phyloP scores from a whole-genome alignment of 2,329 filamentous ascomycete genomes.

The Penicillium expansum region DNA sequence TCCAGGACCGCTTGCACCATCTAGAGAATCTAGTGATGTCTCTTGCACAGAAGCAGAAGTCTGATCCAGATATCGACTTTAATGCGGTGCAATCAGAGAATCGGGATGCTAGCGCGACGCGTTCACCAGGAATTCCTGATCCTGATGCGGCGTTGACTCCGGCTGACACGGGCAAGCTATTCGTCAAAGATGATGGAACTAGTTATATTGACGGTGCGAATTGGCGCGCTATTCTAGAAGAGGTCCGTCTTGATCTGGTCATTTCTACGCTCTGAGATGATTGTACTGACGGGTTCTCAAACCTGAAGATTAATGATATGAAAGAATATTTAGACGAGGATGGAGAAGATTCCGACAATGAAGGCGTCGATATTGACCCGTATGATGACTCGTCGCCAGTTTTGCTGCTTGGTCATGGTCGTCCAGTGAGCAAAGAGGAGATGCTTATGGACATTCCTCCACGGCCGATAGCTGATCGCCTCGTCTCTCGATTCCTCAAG shows the following conservation, averaged over 20 bases:
- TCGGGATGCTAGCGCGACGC: slow-evolving; percentile 9
- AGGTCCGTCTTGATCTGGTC: slow-evolving; percentile 25
- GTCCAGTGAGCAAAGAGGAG: slow-evolving; percentile 31
- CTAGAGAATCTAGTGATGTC: slow-evolving; percentile 39
- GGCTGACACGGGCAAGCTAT: slow-evolving; percentile 30
- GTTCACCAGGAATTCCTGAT: slow-evolving; percentile 8
- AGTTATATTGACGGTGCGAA: slow-evolving; percentile 39
- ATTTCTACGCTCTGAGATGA: not conserved
- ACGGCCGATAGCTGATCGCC: slow-evolving; percentile 31
- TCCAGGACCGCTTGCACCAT: slow-evolving; percentile 39
- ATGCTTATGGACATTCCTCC: slow-evolving; percentile 33
- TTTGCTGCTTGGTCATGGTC: slow-evolving; percentile 29
- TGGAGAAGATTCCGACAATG: slow-evolving; percentile 25
- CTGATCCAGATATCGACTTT: slow-evolving; percentile 10
- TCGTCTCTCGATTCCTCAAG: slow-evolving; percentile 36
- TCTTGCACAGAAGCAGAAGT: slow-evolving; percentile 30
- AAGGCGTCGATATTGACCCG: slow-evolving; percentile 20
- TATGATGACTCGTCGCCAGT: slow-evolving; percentile 24
- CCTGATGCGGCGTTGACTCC: slow-evolving; percentile 15
- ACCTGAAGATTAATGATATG: slow-evolving; percentile 34
- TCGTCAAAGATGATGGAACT: slow-evolving; percentile 32
- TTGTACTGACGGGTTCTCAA: slow-evolving; percentile 3
- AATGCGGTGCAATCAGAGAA: slow-evolving; percentile 10
- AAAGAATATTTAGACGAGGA: slow-evolving; percentile 30
- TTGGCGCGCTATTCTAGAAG: slow-evolving; percentile 38